A percentile compares a stretch with the other conserved stretches of the same genome.
Conservation (phyloP, 345 rosid species). For the Garcia nutans region DNA sequence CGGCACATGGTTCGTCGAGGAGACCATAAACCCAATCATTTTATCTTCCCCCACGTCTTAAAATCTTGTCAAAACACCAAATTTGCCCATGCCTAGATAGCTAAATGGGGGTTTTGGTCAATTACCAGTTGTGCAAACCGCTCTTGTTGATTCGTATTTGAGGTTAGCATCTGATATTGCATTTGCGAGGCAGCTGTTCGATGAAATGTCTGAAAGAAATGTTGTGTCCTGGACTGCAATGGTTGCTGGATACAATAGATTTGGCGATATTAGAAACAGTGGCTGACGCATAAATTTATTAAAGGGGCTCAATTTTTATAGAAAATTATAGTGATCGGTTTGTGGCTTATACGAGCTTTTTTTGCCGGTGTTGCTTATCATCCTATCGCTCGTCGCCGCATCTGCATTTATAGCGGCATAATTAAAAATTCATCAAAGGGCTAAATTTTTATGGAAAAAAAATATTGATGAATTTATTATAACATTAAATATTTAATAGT, state of each 20-base stretch:
- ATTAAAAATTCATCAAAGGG: no score
- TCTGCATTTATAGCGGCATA: no score
- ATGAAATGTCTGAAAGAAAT: constrained; percentile 67
- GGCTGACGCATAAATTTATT: no score
- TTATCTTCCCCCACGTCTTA: constrained; percentile 70
- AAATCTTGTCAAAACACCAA: constrained; percentile 51
- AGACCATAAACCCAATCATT: constrained; percentile 59
- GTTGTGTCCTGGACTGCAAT: constrained; percentile 86
- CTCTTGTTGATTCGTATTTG: constrained; percentile 67
- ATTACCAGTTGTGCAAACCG: constrained; percentile 71
- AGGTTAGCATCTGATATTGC: constrained; percentile 39
- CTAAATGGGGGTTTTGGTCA: constrained; percentile 52
- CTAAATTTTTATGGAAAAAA: no score
- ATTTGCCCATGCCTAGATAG: constrained; percentile 56
- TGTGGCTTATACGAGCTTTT: no score
- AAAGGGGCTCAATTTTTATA: no score
- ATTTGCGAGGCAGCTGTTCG: constrained; percentile 60
- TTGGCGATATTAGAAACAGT: no score
- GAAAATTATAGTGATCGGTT: no score
- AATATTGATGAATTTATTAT: no score
- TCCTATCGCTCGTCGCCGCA: no score
- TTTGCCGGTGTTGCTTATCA: no score
- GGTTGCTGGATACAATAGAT: constrained; percentile 63
- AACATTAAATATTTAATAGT: no score
- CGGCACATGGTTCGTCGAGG: constrained; percentile 54